Conservation (phyloP, 495 filamentous ascomycete genomes). For the Aspergillus bridgeri region DNA sequence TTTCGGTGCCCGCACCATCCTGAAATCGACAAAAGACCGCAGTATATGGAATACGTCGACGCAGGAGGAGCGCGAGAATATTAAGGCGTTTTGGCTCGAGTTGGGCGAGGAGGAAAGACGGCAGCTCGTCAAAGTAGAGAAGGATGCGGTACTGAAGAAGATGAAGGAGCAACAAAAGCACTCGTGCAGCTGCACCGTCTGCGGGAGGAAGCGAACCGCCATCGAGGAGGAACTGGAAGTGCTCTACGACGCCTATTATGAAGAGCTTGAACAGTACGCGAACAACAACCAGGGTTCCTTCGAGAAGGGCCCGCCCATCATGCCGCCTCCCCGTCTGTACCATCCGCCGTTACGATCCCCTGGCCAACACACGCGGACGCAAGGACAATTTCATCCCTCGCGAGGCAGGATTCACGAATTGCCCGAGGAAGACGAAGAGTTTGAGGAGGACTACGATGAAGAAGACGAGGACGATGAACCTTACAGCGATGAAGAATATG, state of each 20-base stretch:
- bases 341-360: conserved; percentile 41
- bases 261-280: conserved; percentile 95
- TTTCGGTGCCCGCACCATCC: conserved; percentile 22
- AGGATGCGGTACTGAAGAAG: conserved; percentile 94
- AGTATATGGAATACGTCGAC: conserved; percentile 94
- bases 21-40: conserved; percentile 60
- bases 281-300: conserved; percentile 74
- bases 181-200: conserved; percentile 96
- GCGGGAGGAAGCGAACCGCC: conserved; percentile 90
- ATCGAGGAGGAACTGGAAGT: conserved; percentile 99
- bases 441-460: conserved; percentile 56
- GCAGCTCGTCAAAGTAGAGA: conserved; percentile 94
- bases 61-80: conserved; percentile 89
- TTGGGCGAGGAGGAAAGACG: conserved; percentile 90
- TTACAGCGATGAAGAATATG: conserved; percentile 54
- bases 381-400: conserved; percentile 49
- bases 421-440: conserved; percentile 63
- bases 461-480: conserved; percentile 56
- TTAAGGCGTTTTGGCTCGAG: conserved; percentile 98
- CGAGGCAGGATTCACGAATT: conserved; percentile 57
- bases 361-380: conserved; percentile 41
- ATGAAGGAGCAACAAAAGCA: conserved; percentile 99
- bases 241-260: conserved; percentile 99
- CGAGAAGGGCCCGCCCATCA: conserved; percentile 57
- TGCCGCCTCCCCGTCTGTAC: conserved; percentile 59